Evolutionary conservation across 352 stramenopile genomes (phyloP), one percentile per base, ranked within the genome.

Genomic region (Vaucheria bursata): DNA sequence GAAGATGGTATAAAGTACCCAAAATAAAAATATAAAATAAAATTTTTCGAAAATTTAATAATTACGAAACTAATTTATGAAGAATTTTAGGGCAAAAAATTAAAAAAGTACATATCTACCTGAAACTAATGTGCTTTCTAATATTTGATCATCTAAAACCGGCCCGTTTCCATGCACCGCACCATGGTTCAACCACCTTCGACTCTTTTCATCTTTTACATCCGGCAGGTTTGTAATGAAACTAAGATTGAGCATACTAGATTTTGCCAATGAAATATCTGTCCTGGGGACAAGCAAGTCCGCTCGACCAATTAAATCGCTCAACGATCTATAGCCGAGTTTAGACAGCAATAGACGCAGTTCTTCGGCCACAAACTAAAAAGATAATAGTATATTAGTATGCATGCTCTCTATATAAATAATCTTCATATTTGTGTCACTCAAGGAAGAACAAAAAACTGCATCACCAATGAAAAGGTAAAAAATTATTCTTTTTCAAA

Each of bases 281-380:
- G 91, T 81, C 79, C 92, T 90, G 38, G 93, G 85, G 78, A 91
- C 91, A 0, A 98, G 86, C 71, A 98, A 81, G 79, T 97, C 93
- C 1, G 91, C 89, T 65, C 92, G 89, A 34, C 94, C 94, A 67
- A 98, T 96, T 59, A 97, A 79, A 74, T 97, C 94, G 68, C 97
- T 90, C 29, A 98, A 83, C 68, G 90, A 94, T 29, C 88, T 87
- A 84, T 96, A 96, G 69, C 94, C 94, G 36, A 98, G 81, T 77
- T 91, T 86, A 3, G 88, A 86, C 76, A 94, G 87, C 3, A 92
- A 78, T 50, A 91, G 79, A 69, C 89, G 83, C n/a, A 92, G 85
- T 85, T 94, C 89, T 79, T 93, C 89, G 4, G 89, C 89, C 59
- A 93, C 88, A n/a, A 85, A 81, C 77, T 81, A 38, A 12, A 52